Conservation (phyloP, 257 asterid genomes). For the Primulina huaijiensis region DNA sequence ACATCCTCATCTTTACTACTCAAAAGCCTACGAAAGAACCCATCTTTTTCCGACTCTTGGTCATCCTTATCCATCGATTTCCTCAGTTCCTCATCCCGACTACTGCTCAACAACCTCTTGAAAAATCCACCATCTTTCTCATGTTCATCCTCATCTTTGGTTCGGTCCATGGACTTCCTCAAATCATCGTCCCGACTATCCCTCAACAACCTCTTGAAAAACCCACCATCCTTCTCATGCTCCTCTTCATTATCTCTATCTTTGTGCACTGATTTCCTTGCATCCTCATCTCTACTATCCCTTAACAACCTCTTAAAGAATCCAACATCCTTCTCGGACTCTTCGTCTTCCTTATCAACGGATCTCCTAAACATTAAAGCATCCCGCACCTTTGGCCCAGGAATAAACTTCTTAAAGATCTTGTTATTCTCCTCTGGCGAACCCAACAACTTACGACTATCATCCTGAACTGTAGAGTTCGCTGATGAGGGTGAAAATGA, state of each 20-base stretch:
- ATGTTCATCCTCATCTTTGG: conserved; percentile 46
- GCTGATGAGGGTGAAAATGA: conserved; percentile 59
- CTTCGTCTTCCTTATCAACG: conserved; percentile 67
- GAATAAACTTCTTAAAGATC: conserved; percentile 74
- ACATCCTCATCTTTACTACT: conserved; percentile 55
- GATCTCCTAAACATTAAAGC: conserved; percentile 78
- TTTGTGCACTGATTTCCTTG: conserved; percentile 54
- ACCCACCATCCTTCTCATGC: conserved; percentile 58
- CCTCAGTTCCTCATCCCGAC: conserved; percentile 57
- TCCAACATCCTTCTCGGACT: conserved; percentile 72
- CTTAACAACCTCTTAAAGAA: conserved; percentile 74
- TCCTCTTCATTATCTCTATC: conserved; percentile 57
- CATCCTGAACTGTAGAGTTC: conserved; percentile 48
- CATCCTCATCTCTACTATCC: conserved; percentile 78
- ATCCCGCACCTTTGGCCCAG: conserved; percentile 72
- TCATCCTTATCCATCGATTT: conserved; percentile 58
- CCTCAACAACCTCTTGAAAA: conserved; percentile 57
- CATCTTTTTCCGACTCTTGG: conserved; percentile 70
- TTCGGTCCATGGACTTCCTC: conserved; percentile 32
- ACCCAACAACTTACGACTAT: conserved; percentile 44
- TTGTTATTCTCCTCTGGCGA: conserved; percentile 68
- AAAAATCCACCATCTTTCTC: conserved; percentile 68
- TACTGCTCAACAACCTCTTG: conserved; percentile 63
- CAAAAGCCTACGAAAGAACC: conserved; percentile 65
- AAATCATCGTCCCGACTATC: conserved; percentile 49